Percentiles rank a stretch among this genome's conserved stretches.
phyloP scores from a whole-genome alignment of 768 basidiomycete genomes.

The Kwoniella sp. region DNA sequence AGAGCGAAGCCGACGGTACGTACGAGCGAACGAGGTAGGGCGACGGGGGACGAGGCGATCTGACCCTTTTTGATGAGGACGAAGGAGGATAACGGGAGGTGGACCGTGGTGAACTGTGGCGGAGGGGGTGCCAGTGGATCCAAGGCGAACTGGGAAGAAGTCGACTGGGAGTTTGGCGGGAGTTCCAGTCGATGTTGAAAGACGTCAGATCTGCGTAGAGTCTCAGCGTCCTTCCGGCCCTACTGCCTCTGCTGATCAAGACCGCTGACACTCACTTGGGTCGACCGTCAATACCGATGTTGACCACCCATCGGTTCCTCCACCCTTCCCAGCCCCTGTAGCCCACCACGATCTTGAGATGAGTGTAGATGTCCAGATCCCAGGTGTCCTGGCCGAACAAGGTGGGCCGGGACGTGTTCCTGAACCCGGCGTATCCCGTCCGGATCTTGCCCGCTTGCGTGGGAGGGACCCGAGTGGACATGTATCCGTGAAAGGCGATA shows the following conservation, averaged over 20 bases:
- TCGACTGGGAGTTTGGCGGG: slow-evolving; percentile 7
- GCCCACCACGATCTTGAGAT: slow-evolving; percentile 73
- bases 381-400: slow-evolving; percentile 81
- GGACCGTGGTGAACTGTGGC: slow-evolving; percentile 29
- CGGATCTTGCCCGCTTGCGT: slow-evolving; percentile 66
- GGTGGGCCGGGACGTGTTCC: slow-evolving; percentile 76
- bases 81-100: slow-evolving; percentile 72
- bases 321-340: slow-evolving; percentile 71
- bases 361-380: slow-evolving; percentile 76
- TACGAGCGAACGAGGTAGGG: slow-evolving; percentile 70
- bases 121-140: slow-evolving; percentile 39
- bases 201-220: slow-evolving; percentile 65
- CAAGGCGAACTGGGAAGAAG: slow-evolving; percentile 45
- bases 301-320: slow-evolving; percentile 82
- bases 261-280: slow-evolving; percentile 7
- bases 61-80: slow-evolving; percentile 54
- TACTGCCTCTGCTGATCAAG: too few relatives aligned
- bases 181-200: slow-evolving; percentile 79
- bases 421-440: slow-evolving; percentile 85
- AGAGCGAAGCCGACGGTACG: slow-evolving; percentile 81
- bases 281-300: slow-evolving; percentile 78
- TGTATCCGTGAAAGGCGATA: slow-evolving; percentile 68
- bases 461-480: slow-evolving; percentile 65
- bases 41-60: slow-evolving; percentile 60
- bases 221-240: too few relatives aligned